phyloP scores from a whole-genome alignment of 106 monocot genomes.

The Ottelia alismoides region DNA sequence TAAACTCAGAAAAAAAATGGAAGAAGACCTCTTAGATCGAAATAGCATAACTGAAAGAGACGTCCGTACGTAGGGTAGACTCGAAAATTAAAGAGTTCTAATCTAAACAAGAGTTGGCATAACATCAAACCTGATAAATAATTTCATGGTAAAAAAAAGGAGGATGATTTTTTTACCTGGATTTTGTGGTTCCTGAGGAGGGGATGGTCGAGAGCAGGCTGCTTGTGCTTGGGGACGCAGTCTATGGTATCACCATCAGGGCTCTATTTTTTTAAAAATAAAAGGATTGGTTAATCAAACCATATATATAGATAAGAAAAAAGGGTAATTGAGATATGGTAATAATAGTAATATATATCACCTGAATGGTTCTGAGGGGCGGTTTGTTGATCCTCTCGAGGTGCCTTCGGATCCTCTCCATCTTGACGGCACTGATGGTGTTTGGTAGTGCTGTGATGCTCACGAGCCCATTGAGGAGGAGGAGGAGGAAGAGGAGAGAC shows the following conservation, averaged over 20 bases:
- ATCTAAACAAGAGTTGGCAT: too few species aligned
- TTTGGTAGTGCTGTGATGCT: slow-evolving; percentile 7
- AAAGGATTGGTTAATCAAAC: neutral
- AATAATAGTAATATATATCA: slow-evolving; percentile 8
- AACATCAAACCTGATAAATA: too few species aligned
- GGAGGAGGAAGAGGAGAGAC: too few species aligned
- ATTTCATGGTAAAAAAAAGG: too few species aligned
- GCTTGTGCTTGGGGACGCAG: slow-evolving; percentile 56
- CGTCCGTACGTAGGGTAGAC: too few species aligned
- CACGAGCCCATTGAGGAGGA: slow-evolving; percentile 2
- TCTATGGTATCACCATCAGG: slow-evolving; percentile 86
- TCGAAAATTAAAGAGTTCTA: too few species aligned
- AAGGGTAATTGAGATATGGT: too few species aligned
- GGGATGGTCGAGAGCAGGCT: slow-evolving; percentile 80
- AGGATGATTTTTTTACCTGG: slow-evolving; percentile 41
- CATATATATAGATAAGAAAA: slow-evolving; percentile 1
- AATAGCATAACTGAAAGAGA: too few species aligned
- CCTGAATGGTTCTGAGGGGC: slow-evolving; percentile 42
- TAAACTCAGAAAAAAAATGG: neutral
- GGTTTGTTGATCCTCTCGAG: slow-evolving; percentile 75
- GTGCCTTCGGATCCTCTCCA: slow-evolving; percentile 50
- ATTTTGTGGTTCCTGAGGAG: slow-evolving; percentile 70
- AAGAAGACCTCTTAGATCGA: too few species aligned
- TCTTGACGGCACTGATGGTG: slow-evolving; percentile 19
- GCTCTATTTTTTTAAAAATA: slow-evolving; percentile 44